Percentiles rank a stretch among this genome's conserved stretches.
phyloP scores from a whole-genome alignment of 73 alveolate genomes.

The Paramecium pentaurelia region DNA sequence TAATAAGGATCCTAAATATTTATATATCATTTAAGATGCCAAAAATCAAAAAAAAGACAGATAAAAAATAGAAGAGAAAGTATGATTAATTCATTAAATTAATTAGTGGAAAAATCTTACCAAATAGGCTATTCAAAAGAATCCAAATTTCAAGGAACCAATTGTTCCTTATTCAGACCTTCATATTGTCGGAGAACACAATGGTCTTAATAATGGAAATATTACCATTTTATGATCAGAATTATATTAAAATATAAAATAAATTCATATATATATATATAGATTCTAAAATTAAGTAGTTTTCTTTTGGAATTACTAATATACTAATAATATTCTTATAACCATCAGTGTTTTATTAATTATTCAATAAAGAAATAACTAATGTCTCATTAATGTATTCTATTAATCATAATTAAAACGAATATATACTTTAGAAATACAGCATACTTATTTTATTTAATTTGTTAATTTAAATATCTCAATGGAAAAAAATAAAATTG shows the following conservation, averaged over 20 bases:
- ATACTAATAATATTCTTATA: neutral
- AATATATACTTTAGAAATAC: neutral
- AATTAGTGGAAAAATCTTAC: conserved; percentile 70
- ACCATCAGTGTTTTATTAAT: neutral
- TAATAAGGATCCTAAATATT: conserved; percentile 48
- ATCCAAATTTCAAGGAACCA: conserved; percentile 65
- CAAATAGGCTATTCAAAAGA: conserved; percentile 36
- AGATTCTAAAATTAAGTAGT: neutral
- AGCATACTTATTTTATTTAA: neutral
- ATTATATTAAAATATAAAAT: neutral
- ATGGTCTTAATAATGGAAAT: conserved; percentile 57
- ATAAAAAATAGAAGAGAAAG: conserved; percentile 70
- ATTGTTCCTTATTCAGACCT: conserved; percentile 63
- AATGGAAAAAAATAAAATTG: neutral
- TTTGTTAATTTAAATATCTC: neutral
- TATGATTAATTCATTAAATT: neutral
- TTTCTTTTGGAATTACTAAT: neutral
- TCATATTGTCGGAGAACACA: conserved; percentile 70
- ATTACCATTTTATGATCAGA: conserved; percentile 3
- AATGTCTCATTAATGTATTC: neutral
- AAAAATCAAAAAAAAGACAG: conserved; percentile 70
- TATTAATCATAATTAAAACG: too few species aligned
- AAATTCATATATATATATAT: neutral
- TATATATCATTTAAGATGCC: neutral
- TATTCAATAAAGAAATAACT: neutral